phyloP scores from a whole-genome alignment of 2,329 filamentous ascomycete genomes.

The Xylaria polymorpha region DNA sequence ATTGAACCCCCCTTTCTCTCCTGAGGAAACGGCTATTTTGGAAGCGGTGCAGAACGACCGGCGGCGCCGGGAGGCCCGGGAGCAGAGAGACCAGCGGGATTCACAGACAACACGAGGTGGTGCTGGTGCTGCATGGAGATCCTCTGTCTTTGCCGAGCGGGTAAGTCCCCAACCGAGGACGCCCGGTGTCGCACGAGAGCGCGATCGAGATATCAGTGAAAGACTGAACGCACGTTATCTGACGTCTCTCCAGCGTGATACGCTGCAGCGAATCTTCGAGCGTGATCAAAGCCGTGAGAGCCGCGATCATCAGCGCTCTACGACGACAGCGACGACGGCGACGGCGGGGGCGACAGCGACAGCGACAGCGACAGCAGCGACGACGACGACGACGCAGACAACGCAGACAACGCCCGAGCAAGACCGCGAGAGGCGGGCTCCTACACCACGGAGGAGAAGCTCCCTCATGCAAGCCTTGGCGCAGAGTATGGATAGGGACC shows the following conservation, averaged over 20 bases:
- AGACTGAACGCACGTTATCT: constrained; percentile 38
- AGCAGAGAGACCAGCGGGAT: constrained; percentile 47
- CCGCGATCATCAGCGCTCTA: constrained; percentile 46
- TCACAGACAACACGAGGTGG: constrained; percentile 40
- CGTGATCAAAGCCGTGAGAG: constrained; percentile 48
- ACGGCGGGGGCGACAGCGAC: background rate
- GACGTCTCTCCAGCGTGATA: constrained; percentile 49
- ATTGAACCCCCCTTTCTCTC: constrained; percentile 63
- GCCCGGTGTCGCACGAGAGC: constrained; percentile 31
- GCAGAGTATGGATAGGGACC: constrained; percentile 43
- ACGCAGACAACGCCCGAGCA: constrained; percentile 46
- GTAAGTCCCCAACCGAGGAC: constrained; percentile 47
- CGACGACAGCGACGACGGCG: constrained; percentile 7
- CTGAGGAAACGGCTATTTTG: constrained; percentile 67
- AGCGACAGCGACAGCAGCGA: background rate
- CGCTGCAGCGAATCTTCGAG: constrained; percentile 50
- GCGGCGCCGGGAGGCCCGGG: constrained; percentile 60
- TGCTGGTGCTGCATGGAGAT: constrained; percentile 45
- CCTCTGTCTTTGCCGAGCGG: constrained; percentile 49
- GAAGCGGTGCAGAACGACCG: constrained; percentile 67
- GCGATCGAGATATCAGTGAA: constrained; percentile 38
- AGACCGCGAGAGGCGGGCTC: constrained; percentile 48
- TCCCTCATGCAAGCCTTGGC: constrained; percentile 49
- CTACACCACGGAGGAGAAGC: constrained; percentile 47
- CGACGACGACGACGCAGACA: constrained; percentile 10